Evolutionary conservation across 306 rosid species (phyloP), one percentile per base, ranked within the genome.

Genomic region (Cotoneaster glaucophyllus): DNA sequence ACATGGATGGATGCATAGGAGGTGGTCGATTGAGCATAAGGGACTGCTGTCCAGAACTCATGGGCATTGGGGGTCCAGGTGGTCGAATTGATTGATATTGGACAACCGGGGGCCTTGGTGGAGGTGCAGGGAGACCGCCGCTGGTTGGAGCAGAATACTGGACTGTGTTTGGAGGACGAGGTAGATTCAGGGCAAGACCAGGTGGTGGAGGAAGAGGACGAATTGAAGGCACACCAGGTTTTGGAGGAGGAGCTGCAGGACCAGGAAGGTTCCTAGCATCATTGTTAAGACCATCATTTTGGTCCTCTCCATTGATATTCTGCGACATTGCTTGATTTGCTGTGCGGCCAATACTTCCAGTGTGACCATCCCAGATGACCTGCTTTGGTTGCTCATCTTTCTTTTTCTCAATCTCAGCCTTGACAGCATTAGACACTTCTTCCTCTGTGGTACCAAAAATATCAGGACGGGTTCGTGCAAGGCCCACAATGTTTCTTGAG

Each of bases 351-450:
- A 95, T 95, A 82, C 98, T 95, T 71, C 98, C 97, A 45, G 94
- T 87, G 84, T 95, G 98, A 76, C 98, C 98, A 81, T 95, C 98
- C 98, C 97, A 95, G 82, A 95, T 95, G 79, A 95, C 98, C 84
- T 92, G 97, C 85, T 95, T 90, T 50, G 98, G 96, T 75, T 95
- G 97, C 82, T 92, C 98, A 31, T 95, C 98, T 76, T 92, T 90
- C 88, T 87, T 91, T 87, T 91, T 94, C 83, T 92, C 98, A 81
- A 90, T 95, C 83, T 95, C 97, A 43, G 98, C 98, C 88, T 90
- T 95, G 73, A 95, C 98, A 50, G 97, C 98, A 73, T 95, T 92
- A 54, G 98, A 95, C 67, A 95, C 98, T 82, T 95, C 98, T 82
- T 92, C 98, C 81, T 95, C 98, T 1, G 96, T 92, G 63, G 98